Base-by-base conservation (phyloP, 2,329 filamentous ascomycete species). In the Cladophialophora yegresii region DNA sequence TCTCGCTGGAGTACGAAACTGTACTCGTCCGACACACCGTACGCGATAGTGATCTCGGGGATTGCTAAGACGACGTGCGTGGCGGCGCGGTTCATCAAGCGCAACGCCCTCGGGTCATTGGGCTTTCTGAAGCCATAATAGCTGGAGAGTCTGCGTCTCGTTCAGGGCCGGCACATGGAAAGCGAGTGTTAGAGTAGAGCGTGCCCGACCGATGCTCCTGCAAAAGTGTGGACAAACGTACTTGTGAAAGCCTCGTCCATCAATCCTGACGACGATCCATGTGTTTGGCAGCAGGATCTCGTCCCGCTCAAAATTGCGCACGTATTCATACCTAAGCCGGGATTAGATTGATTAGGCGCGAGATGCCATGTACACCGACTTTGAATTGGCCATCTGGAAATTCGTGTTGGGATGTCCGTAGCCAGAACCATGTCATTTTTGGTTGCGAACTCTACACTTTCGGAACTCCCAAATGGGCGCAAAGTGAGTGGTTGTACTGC, bases 71-170 rank as follows among this genome's bases (percentile, higher is more conserved):
- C 86, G 54, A 97, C 91, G 5, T 89, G 89, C 65, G 87, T 85
- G n/a, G 95, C 95, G 1, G 92, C 92, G 1, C 87, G 87, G 73
- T 99, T 99, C 93, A 99, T 98, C 70, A 99, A 87, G 76, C 96
- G 86, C 12, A 98, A 80, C 0, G 93, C 95, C 69, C 91, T 85
- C 47, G 84, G 83, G 77, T 99, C 95, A 77, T 98, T 99, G 45
- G 95, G 95, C 78, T 98, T 99, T 71, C 87, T 83, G 73, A 98
- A 98, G 23, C 80, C 80, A 78, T 98, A 95, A 76, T 89, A 91
- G 67, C 86, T 83, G 66, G 91, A 93, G 71, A 97, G 87, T 73
- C 91, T 96, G 50, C 30, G 6, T 13, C 12, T 10, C 13, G n/a
- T 55, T 47, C 22, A 43, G 28, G 22, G 13, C n/a, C n/a, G n/a